phyloP scores from a whole-genome alignment of 179 eudicot species.

The Silene noctiflora region DNA sequence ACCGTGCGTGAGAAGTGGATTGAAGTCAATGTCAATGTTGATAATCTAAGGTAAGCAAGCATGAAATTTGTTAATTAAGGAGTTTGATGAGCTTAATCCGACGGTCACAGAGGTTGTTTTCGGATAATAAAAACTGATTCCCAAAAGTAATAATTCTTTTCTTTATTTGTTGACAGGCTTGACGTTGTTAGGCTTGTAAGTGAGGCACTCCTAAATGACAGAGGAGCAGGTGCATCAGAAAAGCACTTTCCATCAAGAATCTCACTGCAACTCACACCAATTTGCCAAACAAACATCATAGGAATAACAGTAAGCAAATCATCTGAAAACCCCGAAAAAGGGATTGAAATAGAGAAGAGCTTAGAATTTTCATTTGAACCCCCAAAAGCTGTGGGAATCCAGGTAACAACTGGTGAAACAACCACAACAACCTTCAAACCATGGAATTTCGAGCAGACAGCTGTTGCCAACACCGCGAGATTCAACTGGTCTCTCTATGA shows the following conservation, averaged over 20 bases:
- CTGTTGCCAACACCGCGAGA: conserved; percentile 48
- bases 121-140: too few relatives aligned
- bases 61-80: too few relatives aligned
- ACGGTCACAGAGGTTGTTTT: too few relatives aligned
- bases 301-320: conserved; percentile 75
- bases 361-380: conserved; percentile 65
- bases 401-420: conserved; percentile 52
- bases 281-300: conserved; percentile 45
- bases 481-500: conserved; percentile 83
- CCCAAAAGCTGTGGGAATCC: conserved; percentile 42
- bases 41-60: conserved; percentile 69
- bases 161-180: conserved; percentile 40
- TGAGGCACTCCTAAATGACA: conserved; percentile 47
- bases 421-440: conserved; percentile 58
- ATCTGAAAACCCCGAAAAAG: conserved; percentile 58
- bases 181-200: conserved; percentile 56
- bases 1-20: conserved; percentile 51
- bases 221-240: conserved; percentile 76
- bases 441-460: conserved; percentile 89
- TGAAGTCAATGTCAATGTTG: conserved; percentile 64
- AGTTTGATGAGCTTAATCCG: too few relatives aligned
- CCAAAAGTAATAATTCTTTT: too few relatives aligned
- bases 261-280: conserved; percentile 72
- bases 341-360: conserved; percentile 45
- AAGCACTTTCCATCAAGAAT: conserved; percentile 89